phyloP scores from a whole-genome alignment of 805 yeast species.

The Metschnikowia arizonensis region DNA sequence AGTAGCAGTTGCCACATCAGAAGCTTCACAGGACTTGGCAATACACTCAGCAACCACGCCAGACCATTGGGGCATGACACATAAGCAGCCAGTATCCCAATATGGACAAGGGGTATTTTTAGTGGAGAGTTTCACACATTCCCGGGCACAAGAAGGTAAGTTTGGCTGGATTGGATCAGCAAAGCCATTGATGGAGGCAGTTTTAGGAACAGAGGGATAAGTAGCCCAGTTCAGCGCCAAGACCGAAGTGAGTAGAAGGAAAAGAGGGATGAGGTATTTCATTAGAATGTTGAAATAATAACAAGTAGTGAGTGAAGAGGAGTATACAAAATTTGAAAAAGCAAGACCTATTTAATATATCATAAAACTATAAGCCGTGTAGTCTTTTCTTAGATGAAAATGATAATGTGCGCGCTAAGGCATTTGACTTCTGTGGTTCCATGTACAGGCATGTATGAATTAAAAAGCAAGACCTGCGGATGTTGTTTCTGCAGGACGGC shows the following conservation, averaged over 20 bases:
- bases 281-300: too few relatives aligned
- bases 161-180: slow-evolving; percentile 40
- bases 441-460: neutral
- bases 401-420: slow-evolving; percentile 2
- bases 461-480: too few relatives aligned
- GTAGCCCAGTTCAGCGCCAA: slow-evolving; percentile 38
- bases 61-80: slow-evolving; percentile 47
- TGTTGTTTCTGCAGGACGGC: too few relatives aligned
- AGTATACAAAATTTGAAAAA: too few relatives aligned
- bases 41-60: slow-evolving; percentile 43
- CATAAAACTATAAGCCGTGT: neutral
- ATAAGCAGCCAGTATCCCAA: slow-evolving; percentile 50
- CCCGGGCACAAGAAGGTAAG: slow-evolving; percentile 41
- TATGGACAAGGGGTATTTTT: slow-evolving; percentile 48
- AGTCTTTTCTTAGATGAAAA: neutral
- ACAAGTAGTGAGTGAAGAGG: too few relatives aligned
- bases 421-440: neutral
- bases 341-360: neutral
- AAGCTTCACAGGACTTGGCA: slow-evolving; percentile 35
- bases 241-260: slow-evolving; percentile 11
- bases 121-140: slow-evolving; percentile 36
- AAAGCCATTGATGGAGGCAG: slow-evolving; percentile 46
- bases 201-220: slow-evolving; percentile 44
- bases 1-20: slow-evolving; percentile 37
- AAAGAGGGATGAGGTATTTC: neutral